phyloP scores from a whole-genome alignment of 2,329 filamentous ascomycete genomes.

The Mycosphaerella arachidis region DNA sequence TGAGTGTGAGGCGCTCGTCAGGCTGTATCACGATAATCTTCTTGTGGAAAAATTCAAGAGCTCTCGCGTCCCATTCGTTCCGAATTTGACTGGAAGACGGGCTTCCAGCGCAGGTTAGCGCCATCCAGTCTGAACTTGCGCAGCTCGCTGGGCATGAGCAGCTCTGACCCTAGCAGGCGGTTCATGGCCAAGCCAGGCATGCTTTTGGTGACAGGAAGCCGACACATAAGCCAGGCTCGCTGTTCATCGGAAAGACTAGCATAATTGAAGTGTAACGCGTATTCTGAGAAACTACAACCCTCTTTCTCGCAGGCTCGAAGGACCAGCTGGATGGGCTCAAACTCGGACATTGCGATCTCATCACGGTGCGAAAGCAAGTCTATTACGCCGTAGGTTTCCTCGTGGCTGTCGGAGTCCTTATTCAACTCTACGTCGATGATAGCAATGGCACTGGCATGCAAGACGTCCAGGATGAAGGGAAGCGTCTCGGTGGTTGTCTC shows the following conservation, averaged over 20 bases:
- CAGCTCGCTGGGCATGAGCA: background rate
- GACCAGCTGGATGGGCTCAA: constrained; percentile 2
- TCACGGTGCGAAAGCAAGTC: constrained; percentile 1
- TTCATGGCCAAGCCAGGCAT: background rate
- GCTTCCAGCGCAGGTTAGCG: constrained; percentile 2
- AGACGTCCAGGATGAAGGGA: constrained; percentile 1
- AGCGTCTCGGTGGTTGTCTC: background rate
- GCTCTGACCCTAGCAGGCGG: constrained; percentile 2
- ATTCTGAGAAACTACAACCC: background rate
- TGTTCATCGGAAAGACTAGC: background rate
- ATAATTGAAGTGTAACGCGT: constrained; percentile 3
- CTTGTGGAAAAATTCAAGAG: constrained; percentile 4
- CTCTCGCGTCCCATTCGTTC: constrained; percentile 4
- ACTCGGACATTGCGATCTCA: constrained; percentile 3
- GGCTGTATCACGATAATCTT: constrained; percentile 4
- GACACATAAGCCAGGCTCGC: background rate
- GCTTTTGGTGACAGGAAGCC: background rate
- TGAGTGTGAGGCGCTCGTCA: constrained; percentile 4
- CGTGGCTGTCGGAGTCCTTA: background rate
- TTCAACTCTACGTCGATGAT: background rate
- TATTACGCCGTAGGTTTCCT: background rate
- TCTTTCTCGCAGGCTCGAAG: background rate
- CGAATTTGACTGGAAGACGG: background rate
- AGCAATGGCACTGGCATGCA: background rate
- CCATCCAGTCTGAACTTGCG: background rate